A percentile compares a stretch with the other conserved stretches of the same genome.
Conservation (phyloP, 305 asterid genomes). For the Fraxinus greggii region DNA sequence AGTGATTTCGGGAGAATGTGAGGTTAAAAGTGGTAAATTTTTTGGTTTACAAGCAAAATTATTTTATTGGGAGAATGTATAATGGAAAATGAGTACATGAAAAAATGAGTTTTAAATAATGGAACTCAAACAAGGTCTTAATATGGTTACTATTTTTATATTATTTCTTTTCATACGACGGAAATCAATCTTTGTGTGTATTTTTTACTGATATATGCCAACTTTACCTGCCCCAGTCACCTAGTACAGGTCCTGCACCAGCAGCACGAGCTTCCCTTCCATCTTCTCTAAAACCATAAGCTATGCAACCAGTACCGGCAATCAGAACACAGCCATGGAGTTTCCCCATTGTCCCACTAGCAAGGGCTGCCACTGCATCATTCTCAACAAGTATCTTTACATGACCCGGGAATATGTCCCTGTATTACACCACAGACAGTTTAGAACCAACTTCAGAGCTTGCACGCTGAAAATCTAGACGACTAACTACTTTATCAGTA, state of each 20-base stretch:
- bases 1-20: not conserved
- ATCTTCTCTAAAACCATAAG: slow-evolving; percentile 88
- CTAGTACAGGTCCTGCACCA: slow-evolving; percentile 95
- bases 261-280: slow-evolving; percentile 93
- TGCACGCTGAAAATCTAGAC: not conserved
- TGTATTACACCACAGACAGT: slow-evolving; percentile 29
- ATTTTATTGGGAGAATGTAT: too few species aligned
- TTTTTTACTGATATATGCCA: slow-evolving; percentile 22
- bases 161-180: not conserved
- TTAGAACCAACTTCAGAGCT: slow-evolving; percentile 21
- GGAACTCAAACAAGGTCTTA: not conserved
- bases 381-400: slow-evolving; percentile 69
- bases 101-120: not conserved
- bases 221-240: slow-evolving; percentile 98
- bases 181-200: not conserved
- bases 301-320: slow-evolving; percentile 93
- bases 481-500: not conserved
- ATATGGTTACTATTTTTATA: not conserved
- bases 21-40: not conserved
- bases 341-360: slow-evolving; percentile 97
- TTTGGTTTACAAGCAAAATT: not conserved
- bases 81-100: too few species aligned
- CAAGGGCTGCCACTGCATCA: slow-evolving; percentile 98
- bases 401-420: slow-evolving; percentile 64
- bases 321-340: slow-evolving; percentile 90